Evolutionary conservation across 2,329 filamentous ascomycete genomes (phyloP).

Genomic region (Aureobasidium mangrovei): DNA sequence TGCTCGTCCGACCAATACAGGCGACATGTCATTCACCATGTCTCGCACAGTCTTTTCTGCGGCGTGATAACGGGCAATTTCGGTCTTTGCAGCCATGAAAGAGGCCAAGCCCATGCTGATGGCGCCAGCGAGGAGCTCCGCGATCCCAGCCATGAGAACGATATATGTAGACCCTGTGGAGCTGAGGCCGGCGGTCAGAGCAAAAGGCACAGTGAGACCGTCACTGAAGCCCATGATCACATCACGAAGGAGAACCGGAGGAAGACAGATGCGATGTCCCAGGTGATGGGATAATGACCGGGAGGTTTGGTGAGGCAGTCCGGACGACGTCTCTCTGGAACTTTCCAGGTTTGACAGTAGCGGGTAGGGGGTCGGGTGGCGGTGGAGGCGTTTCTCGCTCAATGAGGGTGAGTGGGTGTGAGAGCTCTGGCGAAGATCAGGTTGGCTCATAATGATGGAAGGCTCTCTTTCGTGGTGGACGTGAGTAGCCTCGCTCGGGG

Average conservation of each 20-base stretch:
- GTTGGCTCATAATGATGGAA: too few species aligned
- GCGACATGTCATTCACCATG: slow-evolving; percentile 37
- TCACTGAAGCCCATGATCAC: slow-evolving; percentile 70
- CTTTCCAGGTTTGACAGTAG: too few species aligned
- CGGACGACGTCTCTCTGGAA: too few species aligned
- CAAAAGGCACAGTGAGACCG: slow-evolving; percentile 71
- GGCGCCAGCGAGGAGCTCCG: slow-evolving; percentile 65
- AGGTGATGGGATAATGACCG: too few species aligned
- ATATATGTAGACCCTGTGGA: slow-evolving; percentile 31
- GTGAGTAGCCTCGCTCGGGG: too few species aligned
- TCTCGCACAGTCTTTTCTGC: slow-evolving; percentile 40
- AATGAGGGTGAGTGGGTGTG: too few species aligned
- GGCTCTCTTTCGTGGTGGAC: too few species aligned
- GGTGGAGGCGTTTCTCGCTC: too few species aligned
- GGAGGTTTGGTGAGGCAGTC: too few species aligned
- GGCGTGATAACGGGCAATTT: slow-evolving; percentile 43
- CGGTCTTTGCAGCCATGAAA: slow-evolving; percentile 57
- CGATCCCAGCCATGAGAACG: slow-evolving; percentile 53
- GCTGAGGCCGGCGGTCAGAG: slow-evolving; percentile 64
- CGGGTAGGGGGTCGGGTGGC: too few species aligned
- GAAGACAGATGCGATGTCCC: too few species aligned
- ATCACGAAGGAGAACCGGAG: slow-evolving; percentile 45
- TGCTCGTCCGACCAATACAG: slow-evolving; percentile 27
- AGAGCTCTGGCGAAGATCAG: too few species aligned
- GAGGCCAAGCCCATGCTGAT: slow-evolving; percentile 72